A percentile compares a stretch with the other conserved stretches of the same genome.
These are phyloP conservation scores for Hypoxylon trugodes DNA, from an alignment of 495 filamentous ascomycete genomes.

Conservation along the genomic window DNA sequence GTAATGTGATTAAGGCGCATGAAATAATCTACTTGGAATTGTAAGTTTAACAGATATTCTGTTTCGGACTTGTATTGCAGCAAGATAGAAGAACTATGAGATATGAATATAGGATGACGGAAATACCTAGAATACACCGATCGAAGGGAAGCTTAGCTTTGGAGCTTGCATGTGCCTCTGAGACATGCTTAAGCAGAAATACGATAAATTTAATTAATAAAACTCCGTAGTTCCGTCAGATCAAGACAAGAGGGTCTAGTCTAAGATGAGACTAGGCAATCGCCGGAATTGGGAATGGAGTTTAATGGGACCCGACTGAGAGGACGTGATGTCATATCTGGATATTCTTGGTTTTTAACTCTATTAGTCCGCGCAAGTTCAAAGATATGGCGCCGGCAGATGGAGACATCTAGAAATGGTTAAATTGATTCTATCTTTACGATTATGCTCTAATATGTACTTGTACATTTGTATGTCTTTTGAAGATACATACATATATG, in stretches of 20 bases:
- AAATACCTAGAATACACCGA: too few species aligned
- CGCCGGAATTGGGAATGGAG: constrained; percentile 30
- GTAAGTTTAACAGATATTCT: too few species aligned
- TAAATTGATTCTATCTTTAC: neutral
- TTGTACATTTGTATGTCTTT: too few species aligned
- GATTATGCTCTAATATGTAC: too few species aligned
- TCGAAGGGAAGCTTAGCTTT: neutral
- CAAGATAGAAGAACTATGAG: too few species aligned
- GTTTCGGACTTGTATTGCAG: too few species aligned
- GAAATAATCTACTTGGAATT: too few species aligned
- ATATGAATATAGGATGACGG: too few species aligned
- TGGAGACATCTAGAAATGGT: constrained; percentile 15
- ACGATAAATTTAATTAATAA: constrained; percentile 32
- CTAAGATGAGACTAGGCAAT: constrained; percentile 27
- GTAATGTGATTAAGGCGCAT: constrained; percentile 21
- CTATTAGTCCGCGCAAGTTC: constrained; percentile 10
- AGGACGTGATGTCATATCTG: constrained; percentile 32
- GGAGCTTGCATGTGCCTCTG: neutral
- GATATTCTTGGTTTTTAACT: constrained; percentile 16
- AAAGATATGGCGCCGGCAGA: constrained; percentile 30
- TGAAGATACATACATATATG: too few species aligned
- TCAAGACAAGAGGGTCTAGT: constrained; percentile 23
- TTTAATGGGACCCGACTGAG: constrained; percentile 24
- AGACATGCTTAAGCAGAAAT: constrained; percentile 7
- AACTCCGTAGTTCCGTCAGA: constrained; percentile 22